Base-by-base conservation (phyloP, 73 alveolate species). In the Paramecium sexaurelia region DNA sequence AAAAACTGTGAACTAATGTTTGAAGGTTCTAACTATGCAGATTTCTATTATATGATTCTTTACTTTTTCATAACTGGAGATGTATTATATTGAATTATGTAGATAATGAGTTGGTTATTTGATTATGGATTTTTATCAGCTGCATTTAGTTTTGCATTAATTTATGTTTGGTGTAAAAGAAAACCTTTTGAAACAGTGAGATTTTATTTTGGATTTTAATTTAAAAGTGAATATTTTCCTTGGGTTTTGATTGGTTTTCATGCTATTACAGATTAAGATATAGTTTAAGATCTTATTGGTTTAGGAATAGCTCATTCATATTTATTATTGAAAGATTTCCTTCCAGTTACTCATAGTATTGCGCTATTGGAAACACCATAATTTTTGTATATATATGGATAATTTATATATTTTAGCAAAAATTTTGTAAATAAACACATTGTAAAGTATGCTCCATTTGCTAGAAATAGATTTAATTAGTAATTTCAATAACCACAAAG, bases 101-200 rank as follows among this genome's bases (percentile, higher is more conserved):
- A 85, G 92, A 33, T 85, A 6, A 85, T 43, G 19, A 73, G 82
- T 7, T 87, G 66, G 69, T 15, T 87, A 24, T 87, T 87, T 27
- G 85, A 67, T 15, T 17, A n/a, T 15, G 33, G 22, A 8, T 87
- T 20, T 55, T 33, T 87, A 68, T 20, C 87, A 26, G 11, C 71
- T 0, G 56, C 93, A 26, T 43, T 87, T 11, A 36, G 51, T 10
- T 87, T 87, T 37, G 87, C 93, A 26, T 67, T 87, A 17, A 68
- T 87, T 24, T 87, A 87, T 27, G 55, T 87, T 36, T 87, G 93
- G 93, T 87, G 93, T 66, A 87, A 87, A 33, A 87, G 89, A 67
- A 61, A 68, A 33, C 93, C 93, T 19, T 87, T 87, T 87, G 93
- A 87, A 43, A 87, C 93, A 9, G 93, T 87, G 32, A 26, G 85